Evolutionary conservation across 441 rosid species (phyloP).

Genomic region (Bocquillonia castaneifolia): DNA sequence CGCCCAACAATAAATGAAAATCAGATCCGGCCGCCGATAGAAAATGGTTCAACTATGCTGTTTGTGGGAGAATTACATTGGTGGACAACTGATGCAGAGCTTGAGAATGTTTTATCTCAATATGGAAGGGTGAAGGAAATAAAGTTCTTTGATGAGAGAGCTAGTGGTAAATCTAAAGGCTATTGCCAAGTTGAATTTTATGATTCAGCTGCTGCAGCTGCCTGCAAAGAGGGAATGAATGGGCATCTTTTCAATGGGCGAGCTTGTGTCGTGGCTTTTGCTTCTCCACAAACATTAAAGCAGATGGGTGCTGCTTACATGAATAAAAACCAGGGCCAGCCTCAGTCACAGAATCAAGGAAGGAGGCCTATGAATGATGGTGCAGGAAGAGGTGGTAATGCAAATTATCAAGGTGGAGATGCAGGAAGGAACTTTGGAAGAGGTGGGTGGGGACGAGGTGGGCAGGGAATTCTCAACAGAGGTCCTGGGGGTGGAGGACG

Average conservation of each 20-base stretch:
- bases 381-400: constrained; percentile 56
- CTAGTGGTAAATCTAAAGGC: constrained; percentile 92
- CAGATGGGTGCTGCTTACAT: constrained; percentile 77
- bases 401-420: constrained; percentile 77
- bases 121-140: constrained; percentile 86
- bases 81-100: constrained; percentile 99
- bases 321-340: constrained; percentile 58
- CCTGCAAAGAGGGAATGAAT: constrained; percentile 94
- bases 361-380: constrained; percentile 66
- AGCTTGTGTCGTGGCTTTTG: constrained; percentile 93
- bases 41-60: constrained; percentile 75
- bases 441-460: constrained; percentile 88
- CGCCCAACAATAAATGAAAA: constrained; percentile 50
- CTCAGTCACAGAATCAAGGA: constrained; percentile 56
- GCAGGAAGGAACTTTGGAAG: constrained; percentile 74
- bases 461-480: constrained; percentile 64
- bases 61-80: constrained; percentile 94
- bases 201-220: constrained; percentile 59
- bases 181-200: constrained; percentile 89
- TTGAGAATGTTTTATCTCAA: constrained; percentile 69
- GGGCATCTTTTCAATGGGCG: constrained; percentile 76
- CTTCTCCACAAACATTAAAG: constrained; percentile 77
- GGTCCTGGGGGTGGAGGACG: constrained; percentile 73
- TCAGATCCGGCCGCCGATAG: constrained; percentile 54
- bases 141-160: constrained; percentile 86